phyloP scores from a whole-genome alignment of 2,329 filamentous ascomycete species.

The Monosporascus sp. region DNA sequence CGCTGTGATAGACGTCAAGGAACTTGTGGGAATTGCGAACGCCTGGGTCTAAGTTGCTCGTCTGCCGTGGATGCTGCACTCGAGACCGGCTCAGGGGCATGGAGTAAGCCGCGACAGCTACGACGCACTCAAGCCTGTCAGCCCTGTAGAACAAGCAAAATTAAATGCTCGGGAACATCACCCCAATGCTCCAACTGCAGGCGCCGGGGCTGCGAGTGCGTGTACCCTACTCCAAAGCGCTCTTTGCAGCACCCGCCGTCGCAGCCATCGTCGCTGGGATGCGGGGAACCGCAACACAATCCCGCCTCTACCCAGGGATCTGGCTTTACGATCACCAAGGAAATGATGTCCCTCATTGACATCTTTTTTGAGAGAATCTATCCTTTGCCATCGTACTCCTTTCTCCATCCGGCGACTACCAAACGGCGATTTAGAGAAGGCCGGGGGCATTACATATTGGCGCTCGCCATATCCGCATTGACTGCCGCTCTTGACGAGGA shows the following conservation, averaged over 20 bases:
- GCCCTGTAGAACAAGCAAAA: conserved; percentile 17
- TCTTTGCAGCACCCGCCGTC: not conserved
- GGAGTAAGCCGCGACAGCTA: conserved; percentile 7
- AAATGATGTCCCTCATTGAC: conserved; percentile 7
- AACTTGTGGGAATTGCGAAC: conserved; percentile 15
- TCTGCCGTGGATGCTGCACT: not conserved
- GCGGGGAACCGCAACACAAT: not conserved
- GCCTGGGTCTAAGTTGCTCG: conserved; percentile 16
- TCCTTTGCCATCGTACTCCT: conserved; percentile 18
- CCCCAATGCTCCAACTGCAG: conserved; percentile 17
- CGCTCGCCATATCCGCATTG: conserved; percentile 16
- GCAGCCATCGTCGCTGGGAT: not conserved
- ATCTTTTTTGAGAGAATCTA: conserved; percentile 13
- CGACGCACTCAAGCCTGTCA: conserved; percentile 15
- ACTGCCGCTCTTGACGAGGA: conserved; percentile 10
- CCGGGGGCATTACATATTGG: conserved; percentile 10
- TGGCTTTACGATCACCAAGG: not conserved
- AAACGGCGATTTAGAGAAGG: conserved; percentile 13
- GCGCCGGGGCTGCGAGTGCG: conserved; percentile 12
- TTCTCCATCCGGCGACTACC: conserved; percentile 18
- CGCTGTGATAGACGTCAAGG: conserved; percentile 16
- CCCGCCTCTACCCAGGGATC: not conserved
- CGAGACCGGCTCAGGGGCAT: not conserved
- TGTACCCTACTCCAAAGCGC: conserved; percentile 10
- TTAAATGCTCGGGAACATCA: conserved; percentile 17